These are phyloP conservation scores for Eleusine indica DNA, from an alignment of 176 grass and related monocot genomes.

Conservation along the genomic window DNA sequence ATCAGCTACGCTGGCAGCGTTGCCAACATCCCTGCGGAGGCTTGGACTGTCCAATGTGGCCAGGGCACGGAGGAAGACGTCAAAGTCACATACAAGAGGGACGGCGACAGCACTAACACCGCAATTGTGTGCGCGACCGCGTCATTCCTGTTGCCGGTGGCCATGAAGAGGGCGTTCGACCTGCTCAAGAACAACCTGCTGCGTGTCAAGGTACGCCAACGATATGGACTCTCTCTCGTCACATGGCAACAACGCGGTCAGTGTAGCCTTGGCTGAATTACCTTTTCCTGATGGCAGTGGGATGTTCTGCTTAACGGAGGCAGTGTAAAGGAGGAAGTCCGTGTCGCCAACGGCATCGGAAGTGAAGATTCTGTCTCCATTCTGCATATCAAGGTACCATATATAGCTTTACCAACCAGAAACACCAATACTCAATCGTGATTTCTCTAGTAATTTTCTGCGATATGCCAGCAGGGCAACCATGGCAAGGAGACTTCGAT, in stretches of 20 bases:
- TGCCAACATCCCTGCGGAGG: background rate
- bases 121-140: slow-evolving; percentile 45
- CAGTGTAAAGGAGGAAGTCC: slow-evolving; percentile 47
- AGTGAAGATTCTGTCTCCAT: slow-evolving; percentile 55
- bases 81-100: slow-evolving; percentile 44
- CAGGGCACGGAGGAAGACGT: slow-evolving; percentile 43
- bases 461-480: background rate
- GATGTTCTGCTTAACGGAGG: slow-evolving; percentile 51
- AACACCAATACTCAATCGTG: background rate
- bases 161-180: slow-evolving; percentile 44
- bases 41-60: slow-evolving; percentile 48
- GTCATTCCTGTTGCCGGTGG: slow-evolving; percentile 49
- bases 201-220: slow-evolving; percentile 33
- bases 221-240: background rate
- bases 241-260: background rate
- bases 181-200: slow-evolving; percentile 45
- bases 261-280: background rate
- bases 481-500: slow-evolving; percentile 23
- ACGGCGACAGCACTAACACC: background rate
- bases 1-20: slow-evolving; percentile 43
- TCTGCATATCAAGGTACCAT: slow-evolving; percentile 48
- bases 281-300: slow-evolving; percentile 47
- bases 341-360: slow-evolving; percentile 33
- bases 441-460: background rate
- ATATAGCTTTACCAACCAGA: background rate